These are phyloP conservation scores for Tylopilus felleus DNA, from an alignment of 768 basidiomycete genomes.

Conservation along the genomic window DNA sequence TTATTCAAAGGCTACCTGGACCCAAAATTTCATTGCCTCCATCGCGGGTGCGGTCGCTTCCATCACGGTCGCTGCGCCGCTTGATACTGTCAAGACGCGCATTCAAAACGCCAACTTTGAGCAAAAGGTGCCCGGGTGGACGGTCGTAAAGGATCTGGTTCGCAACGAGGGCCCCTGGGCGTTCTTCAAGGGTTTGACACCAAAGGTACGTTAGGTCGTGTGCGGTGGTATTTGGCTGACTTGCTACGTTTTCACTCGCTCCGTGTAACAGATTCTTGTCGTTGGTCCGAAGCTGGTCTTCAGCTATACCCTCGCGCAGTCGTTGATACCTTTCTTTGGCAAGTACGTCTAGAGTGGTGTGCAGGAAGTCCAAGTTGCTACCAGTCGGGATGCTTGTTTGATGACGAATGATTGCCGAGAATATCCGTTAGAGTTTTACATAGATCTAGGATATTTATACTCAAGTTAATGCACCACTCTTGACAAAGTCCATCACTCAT, in stretches of 20 bases:
- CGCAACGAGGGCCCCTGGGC: conserved; percentile 79
- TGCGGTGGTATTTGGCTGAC: background rate
- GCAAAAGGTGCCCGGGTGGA: conserved; percentile 71
- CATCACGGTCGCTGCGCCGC: conserved; percentile 93
- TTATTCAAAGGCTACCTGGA: conserved; percentile 94
- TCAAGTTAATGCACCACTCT: conserved; percentile 7
- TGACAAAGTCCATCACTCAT: background rate
- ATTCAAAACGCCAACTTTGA: conserved; percentile 99
- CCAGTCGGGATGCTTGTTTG: background rate
- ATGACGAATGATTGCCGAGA: background rate
- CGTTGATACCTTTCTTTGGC: conserved; percentile 87
- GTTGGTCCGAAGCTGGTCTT: conserved; percentile 98
- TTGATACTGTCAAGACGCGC: conserved; percentile 95
- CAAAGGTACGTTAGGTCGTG: conserved; percentile 61
- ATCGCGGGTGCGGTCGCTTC: conserved; percentile 92
- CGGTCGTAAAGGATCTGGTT: conserved; percentile 81
- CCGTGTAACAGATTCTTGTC: conserved; percentile 69
- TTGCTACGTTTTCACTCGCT: background rate
- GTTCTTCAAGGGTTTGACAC: conserved; percentile 96
- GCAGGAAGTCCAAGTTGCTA: background rate
- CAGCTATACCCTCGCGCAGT: conserved; percentile 96
- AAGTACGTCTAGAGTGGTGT: conserved; percentile 61
- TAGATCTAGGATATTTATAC: conserved; percentile 11
- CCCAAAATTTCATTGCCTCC: conserved; percentile 95
- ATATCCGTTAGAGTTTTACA: conserved; percentile 5